Evolutionary conservation across 2,329 filamentous ascomycete genomes (phyloP).

Genomic region (Apiospora malaysiana): DNA sequence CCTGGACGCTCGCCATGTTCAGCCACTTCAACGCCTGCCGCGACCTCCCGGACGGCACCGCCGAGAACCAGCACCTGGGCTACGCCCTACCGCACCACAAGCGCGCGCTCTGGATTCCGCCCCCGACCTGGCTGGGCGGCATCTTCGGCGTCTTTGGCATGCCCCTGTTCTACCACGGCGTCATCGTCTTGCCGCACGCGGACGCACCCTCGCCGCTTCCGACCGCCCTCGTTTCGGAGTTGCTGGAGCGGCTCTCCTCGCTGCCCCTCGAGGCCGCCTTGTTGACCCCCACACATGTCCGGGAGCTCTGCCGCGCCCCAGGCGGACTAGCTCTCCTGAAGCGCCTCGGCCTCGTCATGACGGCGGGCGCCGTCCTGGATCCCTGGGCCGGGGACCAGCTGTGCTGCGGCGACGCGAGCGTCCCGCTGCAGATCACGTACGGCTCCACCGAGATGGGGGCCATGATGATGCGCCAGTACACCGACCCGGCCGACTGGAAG

Average conservation of each 20-base stretch:
- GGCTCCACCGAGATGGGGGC: constrained; percentile 21
- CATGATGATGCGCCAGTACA: constrained; percentile 5
- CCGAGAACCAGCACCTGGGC: constrained; percentile 15
- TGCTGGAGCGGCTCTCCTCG: background rate
- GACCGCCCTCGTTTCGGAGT: background rate
- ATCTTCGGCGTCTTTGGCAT: background rate
- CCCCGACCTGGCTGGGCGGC: constrained; percentile 22
- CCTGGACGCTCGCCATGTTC: constrained; percentile 7
- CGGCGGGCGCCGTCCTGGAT: constrained; percentile 18
- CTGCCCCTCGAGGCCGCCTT: constrained; percentile 12
- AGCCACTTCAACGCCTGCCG: constrained; percentile 2
- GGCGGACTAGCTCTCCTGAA: background rate
- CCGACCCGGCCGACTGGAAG: constrained; percentile 19
- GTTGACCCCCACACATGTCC: background rate
- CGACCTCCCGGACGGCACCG: constrained; percentile 3
- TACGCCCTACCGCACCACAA: background rate
- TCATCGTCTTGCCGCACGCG: constrained; percentile 12
- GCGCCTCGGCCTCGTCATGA: background rate
- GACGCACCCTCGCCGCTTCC: background rate
- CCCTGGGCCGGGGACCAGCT: constrained; percentile 17
- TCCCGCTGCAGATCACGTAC: background rate
- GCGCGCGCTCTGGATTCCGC: constrained; percentile 17
- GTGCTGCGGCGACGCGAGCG: background rate
- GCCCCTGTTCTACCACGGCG: constrained; percentile 19
- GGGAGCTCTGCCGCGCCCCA: constrained; percentile 2